Evolutionary conservation across 768 basidiomycete species (phyloP).

Genomic region (Mycena kentingensis): DNA sequence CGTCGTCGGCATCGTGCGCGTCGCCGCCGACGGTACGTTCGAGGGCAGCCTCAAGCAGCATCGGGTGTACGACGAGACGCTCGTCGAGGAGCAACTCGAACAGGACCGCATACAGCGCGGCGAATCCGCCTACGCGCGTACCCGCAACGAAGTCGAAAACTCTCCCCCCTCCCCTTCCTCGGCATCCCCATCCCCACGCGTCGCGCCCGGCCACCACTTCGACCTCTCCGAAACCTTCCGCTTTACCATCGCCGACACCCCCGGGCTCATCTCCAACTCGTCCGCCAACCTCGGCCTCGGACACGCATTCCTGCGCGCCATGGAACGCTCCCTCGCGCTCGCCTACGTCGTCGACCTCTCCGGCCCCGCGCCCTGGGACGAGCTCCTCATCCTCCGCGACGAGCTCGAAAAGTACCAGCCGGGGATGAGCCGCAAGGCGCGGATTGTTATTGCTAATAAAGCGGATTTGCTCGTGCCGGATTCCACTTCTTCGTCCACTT

Average conservation of each 20-base stretch:
- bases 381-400: slow-evolving; percentile 68
- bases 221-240: slow-evolving; percentile 74
- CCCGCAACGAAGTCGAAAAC: slow-evolving; percentile 52
- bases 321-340: slow-evolving; percentile 88
- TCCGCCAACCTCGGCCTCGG: slow-evolving; percentile 92
- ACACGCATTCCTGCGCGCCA: slow-evolving; percentile 88
- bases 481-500: too few species aligned
- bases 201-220: slow-evolving; percentile 42
- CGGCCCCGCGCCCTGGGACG: slow-evolving; percentile 71
- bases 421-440: slow-evolving; percentile 74
- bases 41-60: slow-evolving; percentile 57
- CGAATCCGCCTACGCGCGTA: slow-evolving; percentile 50
- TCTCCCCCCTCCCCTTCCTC: too few species aligned
- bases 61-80: slow-evolving; percentile 67
- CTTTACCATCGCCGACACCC: slow-evolving; percentile 97
- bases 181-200: slow-evolving; percentile 10
- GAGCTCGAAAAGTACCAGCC: slow-evolving; percentile 83
- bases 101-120: slow-evolving; percentile 52
- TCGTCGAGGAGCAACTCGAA: slow-evolving; percentile 50
- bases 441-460: slow-evolving; percentile 92
- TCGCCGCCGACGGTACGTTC: slow-evolving; percentile 76
- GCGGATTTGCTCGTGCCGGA: slow-evolving; percentile 73
- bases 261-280: slow-evolving; percentile 83
- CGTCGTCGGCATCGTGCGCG: slow-evolving; percentile 86
- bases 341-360: slow-evolving; percentile 93